Conservation (phyloP, 495 filamentous ascomycete species). For the Penicillium flavigenum region DNA sequence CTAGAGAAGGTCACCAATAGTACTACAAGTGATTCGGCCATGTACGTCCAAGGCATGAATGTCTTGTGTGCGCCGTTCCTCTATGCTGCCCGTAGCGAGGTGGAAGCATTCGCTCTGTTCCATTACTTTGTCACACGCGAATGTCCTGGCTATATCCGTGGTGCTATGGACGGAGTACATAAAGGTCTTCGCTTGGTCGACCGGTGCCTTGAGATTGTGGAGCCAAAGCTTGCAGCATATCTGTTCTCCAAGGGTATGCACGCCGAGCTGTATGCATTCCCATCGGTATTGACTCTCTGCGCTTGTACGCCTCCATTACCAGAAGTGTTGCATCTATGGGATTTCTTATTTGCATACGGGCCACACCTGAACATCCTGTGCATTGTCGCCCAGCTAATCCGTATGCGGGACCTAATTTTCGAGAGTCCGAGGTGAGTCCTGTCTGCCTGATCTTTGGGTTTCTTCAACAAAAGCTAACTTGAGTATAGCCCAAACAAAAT, state of each 20-base stretch:
- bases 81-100: conserved; percentile 91
- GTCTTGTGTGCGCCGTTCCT: conserved; percentile 98
- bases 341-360: conserved; percentile 95
- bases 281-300: conserved; percentile 89
- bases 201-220: conserved; percentile 82
- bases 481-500: conserved; percentile 79
- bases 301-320: conserved; percentile 96
- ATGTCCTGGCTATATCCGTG: conserved; percentile 89
- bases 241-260: conserved; percentile 81
- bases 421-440: conserved; percentile 71
- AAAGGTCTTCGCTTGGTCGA: conserved; percentile 88
- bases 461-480: conserved; percentile 19
- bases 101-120: conserved; percentile 91
- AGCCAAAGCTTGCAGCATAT: conserved; percentile 80
- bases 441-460: background rate
- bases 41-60: conserved; percentile 99
- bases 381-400: conserved; percentile 92
- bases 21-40: conserved; percentile 60
- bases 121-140: conserved; percentile 84
- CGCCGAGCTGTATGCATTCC: conserved; percentile 96
- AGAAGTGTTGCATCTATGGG: conserved; percentile 94
- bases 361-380: conserved; percentile 93
- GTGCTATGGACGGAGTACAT: conserved; percentile 97
- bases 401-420: conserved; percentile 81
- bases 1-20: conserved; percentile 11